These are phyloP conservation scores for Solanum rostratum DNA, from an alignment of 257 asterid genomes.

Conservation along the genomic window DNA sequence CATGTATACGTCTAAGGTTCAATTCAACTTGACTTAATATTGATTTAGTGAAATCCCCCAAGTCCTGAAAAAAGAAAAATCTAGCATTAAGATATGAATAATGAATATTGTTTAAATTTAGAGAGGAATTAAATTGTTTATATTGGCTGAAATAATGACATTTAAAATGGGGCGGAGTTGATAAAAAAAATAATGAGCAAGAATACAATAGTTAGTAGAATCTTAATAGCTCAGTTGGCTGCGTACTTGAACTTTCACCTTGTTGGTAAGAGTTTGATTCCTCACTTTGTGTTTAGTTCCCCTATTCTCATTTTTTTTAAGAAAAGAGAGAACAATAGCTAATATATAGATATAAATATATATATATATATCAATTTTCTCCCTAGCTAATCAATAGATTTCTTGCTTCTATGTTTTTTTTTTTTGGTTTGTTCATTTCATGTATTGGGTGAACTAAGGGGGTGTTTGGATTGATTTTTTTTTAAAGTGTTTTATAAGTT, in stretches of 20 bases:
- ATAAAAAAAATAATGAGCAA: background rate
- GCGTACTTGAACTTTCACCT: too few relatives aligned
- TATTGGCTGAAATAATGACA: background rate
- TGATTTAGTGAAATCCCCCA: conserved; percentile 9
- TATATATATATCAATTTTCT: too few relatives aligned
- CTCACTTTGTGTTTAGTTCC: too few relatives aligned
- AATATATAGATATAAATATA: too few relatives aligned
- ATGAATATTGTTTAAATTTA: background rate
- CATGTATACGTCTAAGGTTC: conserved; percentile 34
- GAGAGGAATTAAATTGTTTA: background rate
- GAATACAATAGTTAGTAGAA: background rate
- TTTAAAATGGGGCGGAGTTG: background rate
- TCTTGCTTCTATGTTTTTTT: background rate
- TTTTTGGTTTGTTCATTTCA: background rate
- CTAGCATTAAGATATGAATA: background rate
- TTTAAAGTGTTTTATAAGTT: too few relatives aligned
- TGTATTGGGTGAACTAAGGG: background rate
- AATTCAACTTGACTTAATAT: conserved; percentile 30
- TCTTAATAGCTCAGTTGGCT: too few relatives aligned
- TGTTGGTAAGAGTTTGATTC: too few relatives aligned
- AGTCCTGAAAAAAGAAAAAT: background rate
- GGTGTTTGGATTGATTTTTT: too few relatives aligned
- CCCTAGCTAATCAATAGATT: background rate
- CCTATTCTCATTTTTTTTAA: too few relatives aligned
- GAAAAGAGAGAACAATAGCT: too few relatives aligned